Percentiles rank a stretch among this genome's conserved stretches.
phyloP scores from a whole-genome alignment of 352 stramenopile genomes.

The Globisporangium acanthophoron region DNA sequence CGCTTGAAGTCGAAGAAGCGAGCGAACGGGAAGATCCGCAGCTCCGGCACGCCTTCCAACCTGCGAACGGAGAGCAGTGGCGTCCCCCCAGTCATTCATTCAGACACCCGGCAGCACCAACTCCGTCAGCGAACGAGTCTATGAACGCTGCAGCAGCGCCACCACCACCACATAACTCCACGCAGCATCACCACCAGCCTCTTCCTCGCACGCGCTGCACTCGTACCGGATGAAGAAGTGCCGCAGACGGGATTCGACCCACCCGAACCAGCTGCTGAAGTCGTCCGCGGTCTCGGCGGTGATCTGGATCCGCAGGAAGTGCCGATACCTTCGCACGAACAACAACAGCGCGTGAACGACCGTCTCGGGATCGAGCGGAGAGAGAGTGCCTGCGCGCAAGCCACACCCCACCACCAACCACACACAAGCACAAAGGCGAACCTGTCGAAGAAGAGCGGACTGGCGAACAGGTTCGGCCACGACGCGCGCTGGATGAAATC shows the following conservation, averaged over 20 bases:
- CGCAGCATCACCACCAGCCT: too few relatives aligned
- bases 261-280: constrained; percentile 80
- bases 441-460: constrained; percentile 73
- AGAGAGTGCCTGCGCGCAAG: too few relatives aligned
- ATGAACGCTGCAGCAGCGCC: too few relatives aligned
- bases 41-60: constrained; percentile 49
- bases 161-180: too few relatives aligned
- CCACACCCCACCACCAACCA: not conserved
- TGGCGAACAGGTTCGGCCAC: constrained; percentile 78
- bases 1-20: constrained; percentile 69
- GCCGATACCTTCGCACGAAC: constrained; percentile 41
- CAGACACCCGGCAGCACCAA: too few relatives aligned
- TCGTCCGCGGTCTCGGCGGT: constrained; percentile 40
- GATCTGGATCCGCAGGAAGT: constrained; percentile 80
- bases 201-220: not conserved
- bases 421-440: constrained; percentile 13
- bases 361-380: too few relatives aligned
- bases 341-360: constrained; percentile 10
- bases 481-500: constrained; percentile 37
- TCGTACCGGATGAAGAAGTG: constrained; percentile 72
- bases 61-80: constrained; percentile 11
- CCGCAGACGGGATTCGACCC: constrained; percentile 81
- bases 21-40: constrained; percentile 70
- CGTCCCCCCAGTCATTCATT: too few relatives aligned
- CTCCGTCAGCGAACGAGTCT: too few relatives aligned